Percentiles rank a stretch among this genome's conserved stretches.
These are phyloP conservation scores for Kokia cookei DNA, from an alignment of 441 rosid species.

Conservation along the genomic window DNA sequence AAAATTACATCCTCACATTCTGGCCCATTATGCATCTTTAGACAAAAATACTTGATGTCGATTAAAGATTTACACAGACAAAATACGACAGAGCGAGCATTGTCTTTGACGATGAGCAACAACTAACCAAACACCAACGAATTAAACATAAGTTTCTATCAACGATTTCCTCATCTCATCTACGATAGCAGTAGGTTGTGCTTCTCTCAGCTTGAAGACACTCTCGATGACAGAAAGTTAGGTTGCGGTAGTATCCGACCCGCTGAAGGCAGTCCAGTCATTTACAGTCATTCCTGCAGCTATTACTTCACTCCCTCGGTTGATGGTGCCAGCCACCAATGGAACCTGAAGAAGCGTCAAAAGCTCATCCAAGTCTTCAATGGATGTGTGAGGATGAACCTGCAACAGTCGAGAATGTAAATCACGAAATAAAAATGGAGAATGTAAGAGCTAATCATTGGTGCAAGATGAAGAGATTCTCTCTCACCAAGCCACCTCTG, in stretches of 20 bases:
- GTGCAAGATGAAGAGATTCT: background rate
- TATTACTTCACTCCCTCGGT: constrained; percentile 87
- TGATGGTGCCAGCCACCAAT: constrained; percentile 89
- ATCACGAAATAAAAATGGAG: background rate
- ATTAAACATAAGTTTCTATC: constrained; percentile 70
- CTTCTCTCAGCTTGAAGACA: constrained; percentile 88
- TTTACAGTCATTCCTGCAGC: constrained; percentile 80
- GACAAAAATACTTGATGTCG: background rate
- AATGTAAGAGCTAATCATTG: background rate
- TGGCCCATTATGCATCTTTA: too few species aligned
- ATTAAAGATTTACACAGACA: background rate
- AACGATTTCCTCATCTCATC: constrained; percentile 94
- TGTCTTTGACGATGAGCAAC: background rate
- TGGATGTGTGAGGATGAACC: constrained; percentile 90
- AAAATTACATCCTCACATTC: too few species aligned
- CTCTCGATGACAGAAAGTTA: constrained; percentile 83
- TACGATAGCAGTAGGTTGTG: constrained; percentile 72
- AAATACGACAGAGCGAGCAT: background rate
- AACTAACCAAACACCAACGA: background rate
- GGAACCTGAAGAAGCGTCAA: constrained; percentile 89
- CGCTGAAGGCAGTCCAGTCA: constrained; percentile 90
- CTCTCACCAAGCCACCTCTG: constrained; percentile 72
- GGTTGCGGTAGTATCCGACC: constrained; percentile 87
- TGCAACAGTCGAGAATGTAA: constrained; percentile 13
- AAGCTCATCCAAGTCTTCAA: constrained; percentile 84